Conservation (phyloP, 2,329 filamentous ascomycete genomes). For the Elsinoe ampelina region DNA sequence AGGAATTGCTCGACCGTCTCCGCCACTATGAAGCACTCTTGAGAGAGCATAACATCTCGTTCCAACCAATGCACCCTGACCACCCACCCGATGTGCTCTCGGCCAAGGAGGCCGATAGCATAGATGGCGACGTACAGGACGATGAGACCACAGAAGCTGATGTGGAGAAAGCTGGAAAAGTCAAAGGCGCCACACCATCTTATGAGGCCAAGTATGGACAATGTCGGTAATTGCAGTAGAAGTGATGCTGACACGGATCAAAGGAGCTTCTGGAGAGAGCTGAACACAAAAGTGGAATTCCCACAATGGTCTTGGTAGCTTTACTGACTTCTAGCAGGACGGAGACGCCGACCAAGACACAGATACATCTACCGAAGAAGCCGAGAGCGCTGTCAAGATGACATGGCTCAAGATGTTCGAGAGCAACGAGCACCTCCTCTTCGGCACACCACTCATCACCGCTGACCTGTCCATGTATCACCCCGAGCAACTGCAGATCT, state of each 20-base stretch:
- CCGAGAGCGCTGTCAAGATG: conserved; percentile 32
- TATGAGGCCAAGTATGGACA: conserved; percentile 13
- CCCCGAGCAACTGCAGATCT: conserved; percentile 56
- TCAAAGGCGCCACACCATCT: conserved; percentile 19
- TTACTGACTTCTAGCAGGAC: neutral
- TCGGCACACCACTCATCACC: conserved; percentile 36
- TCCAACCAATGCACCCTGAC: conserved; percentile 50
- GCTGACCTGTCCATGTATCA: conserved; percentile 45
- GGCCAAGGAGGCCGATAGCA: conserved; percentile 15
- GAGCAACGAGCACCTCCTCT: conserved; percentile 43
- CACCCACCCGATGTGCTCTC: conserved; percentile 13
- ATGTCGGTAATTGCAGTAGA: conserved; percentile 15
- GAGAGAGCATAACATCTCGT: conserved; percentile 56
- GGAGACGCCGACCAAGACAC: conserved; percentile 14
- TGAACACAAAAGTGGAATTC: neutral
- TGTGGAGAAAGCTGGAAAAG: conserved; percentile 12
- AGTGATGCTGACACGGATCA: conserved; percentile 23
- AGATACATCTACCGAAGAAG: conserved; percentile 27
- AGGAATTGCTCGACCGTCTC: conserved; percentile 60
- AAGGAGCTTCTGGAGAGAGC: neutral
- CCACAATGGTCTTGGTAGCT: neutral
- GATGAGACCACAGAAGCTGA: conserved; percentile 20
- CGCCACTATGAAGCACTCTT: conserved; percentile 59
- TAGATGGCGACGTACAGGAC: conserved; percentile 17
- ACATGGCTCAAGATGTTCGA: conserved; percentile 37